Percentiles rank a stretch among this genome's conserved stretches.
Conservation (phyloP, 176 grass and related monocot genomes). For the Poa pratensis region DNA sequence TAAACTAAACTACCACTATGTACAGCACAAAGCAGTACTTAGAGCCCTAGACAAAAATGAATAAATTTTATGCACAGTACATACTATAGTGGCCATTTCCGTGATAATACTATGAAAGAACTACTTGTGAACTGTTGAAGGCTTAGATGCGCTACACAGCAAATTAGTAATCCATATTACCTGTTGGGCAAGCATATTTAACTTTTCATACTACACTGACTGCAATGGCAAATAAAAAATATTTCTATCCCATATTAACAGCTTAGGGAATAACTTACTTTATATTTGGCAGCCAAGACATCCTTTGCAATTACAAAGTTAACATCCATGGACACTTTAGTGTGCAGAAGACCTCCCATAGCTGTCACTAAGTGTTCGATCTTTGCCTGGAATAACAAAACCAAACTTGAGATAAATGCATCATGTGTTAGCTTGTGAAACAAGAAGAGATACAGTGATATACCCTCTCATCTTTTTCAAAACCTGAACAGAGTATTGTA, state of each 20-base stretch:
- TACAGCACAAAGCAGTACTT: not conserved
- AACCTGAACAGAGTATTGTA: conserved; percentile 82
- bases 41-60: conserved; percentile 13
- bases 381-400: conserved; percentile 61
- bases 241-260: conserved; percentile 18
- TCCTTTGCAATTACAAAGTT: conserved; percentile 92
- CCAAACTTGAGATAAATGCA: conserved; percentile 34
- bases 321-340: conserved; percentile 63
- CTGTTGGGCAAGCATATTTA: conserved; percentile 24
- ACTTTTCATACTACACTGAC: not conserved
- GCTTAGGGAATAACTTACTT: conserved; percentile 67
- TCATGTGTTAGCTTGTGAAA: conserved; percentile 24
- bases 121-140: not conserved
- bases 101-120: conserved; percentile 26
- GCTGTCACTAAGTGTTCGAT: conserved; percentile 76
- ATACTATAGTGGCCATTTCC: conserved; percentile 22
- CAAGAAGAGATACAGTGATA: conserved; percentile 14
- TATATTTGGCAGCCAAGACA: conserved; percentile 81
- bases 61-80: not conserved
- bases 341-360: conserved; percentile 76
- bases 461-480: conserved; percentile 89
- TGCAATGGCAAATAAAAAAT: conserved; percentile 11
- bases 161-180: conserved; percentile 4
- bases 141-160: conserved; percentile 3
- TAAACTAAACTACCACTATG: conserved; percentile 24